Base-by-base conservation (phyloP, 176 grass and related monocot species). In the Oryza coarctata region DNA sequence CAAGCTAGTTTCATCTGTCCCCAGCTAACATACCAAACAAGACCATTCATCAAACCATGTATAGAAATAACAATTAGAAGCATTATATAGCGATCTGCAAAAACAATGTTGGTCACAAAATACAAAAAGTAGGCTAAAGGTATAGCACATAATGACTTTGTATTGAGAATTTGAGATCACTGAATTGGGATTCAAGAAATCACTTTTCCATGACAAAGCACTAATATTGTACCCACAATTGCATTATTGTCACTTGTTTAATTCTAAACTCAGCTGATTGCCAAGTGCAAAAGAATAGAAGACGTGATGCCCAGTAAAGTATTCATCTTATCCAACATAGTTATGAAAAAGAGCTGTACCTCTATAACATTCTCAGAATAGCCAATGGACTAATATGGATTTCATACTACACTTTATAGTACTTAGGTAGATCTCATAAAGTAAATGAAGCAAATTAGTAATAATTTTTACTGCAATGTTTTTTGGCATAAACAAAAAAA, bases 251-350 rank as follows among this genome's bases (percentile, higher is more conserved):
- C 23, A 9, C 38, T 22, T 58, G 27, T 30, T 44, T 45, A 20
- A 66, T 73, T 39, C 4, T 28, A 2, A 73, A 50, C 27, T 78
- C 80, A 77, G 55, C 33, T 78, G 20, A 60, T 29, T 43, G 64
- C 31, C 15, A 68, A 23, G 40, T 65, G 39, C 28, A 68, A 44
- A 66, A 70, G 45, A 63, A 76, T 35, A 76, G 3, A 66, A 58
- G 0, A 72, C 20, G n/a, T 13, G 20, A 12, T 68, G 28, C 11
- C 5, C 18, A 7, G 26, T 41, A 26, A 78, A 52, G 32, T 55
- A 25, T 12, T 26, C 34, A 71, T 41, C 33, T 29, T 10, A 82
- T 62, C 25, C 49, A 61, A 62, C 17, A 65, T 14, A 74, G 25
- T 9, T 32, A 52, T 25, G 36, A 39, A 77, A 58, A 11, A 60